Evolutionary conservation across 2,329 filamentous ascomycete species (phyloP), one percentile per base, ranked within the genome.

Genomic region (Botryotinia globosa): DNA sequence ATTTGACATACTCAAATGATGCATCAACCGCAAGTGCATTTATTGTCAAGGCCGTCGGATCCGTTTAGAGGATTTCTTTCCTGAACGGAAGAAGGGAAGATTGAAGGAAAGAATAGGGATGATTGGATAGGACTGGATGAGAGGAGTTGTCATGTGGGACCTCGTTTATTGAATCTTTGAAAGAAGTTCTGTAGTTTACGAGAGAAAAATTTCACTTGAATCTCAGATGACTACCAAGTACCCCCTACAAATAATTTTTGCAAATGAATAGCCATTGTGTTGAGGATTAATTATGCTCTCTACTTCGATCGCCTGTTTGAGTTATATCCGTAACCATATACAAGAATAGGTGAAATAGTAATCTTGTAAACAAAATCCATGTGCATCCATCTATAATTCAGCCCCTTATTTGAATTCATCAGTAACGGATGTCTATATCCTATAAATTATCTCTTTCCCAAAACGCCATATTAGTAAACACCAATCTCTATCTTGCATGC

Each of bases 1-100:
- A 86, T 78, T 72, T 83, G 59, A 79, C 78, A 4, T 86, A 86
- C 74, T 81, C 77, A 1, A n/a, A 65, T 4, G 74, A 83, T 78
- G 83, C 81, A 0, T 73, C 75, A 18, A 77, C 78, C 20, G 83
- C 83, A 1, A 83, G 82, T 5, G 66, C 77, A 48, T 85, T 85
- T 74, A 77, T 78, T 61, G 74, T 67, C 12, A 63, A 59, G 14
- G 72, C 67, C 29, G 56, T 69, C n/a, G 62, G 70, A 8, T 22
- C 48, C 2, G 51, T 59, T 48, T 67, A 70, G 25, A 20, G 65
- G 18, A 9, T 32, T 56, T 20, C 16, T 29, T 56, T 29, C 12
- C 3, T 1, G 25, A 54, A 9, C 1, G 25, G 18, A 56, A 29
- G 51, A 12, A 56, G 0, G 48, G 7, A n/a, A 1, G 48, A 8